phyloP scores from a whole-genome alignment of 176 grass and related monocot species.

The Elymus sibiricus region DNA sequence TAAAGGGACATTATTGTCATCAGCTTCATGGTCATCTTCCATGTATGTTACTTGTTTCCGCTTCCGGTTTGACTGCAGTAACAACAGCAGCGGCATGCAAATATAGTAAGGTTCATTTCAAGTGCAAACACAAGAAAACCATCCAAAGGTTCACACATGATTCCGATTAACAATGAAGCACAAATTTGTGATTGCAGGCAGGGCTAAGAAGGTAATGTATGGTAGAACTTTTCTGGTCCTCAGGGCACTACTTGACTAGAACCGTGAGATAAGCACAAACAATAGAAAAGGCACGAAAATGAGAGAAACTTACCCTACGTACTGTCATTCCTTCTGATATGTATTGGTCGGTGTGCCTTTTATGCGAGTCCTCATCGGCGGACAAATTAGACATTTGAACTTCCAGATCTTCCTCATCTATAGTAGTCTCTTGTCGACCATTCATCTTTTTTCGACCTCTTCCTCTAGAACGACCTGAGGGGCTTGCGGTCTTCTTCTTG shows the following conservation, averaged over 20 bases:
- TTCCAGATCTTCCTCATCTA: not conserved
- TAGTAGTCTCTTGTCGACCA: not conserved
- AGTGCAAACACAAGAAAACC: slow-evolving; percentile 20
- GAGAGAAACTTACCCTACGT: slow-evolving; percentile 53
- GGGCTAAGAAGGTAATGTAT: not conserved
- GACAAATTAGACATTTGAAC: slow-evolving; percentile 17
- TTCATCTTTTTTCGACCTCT: slow-evolving; percentile 13
- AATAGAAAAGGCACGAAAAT: not conserved
- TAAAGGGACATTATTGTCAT: slow-evolving; percentile 18
- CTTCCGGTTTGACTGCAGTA: slow-evolving; percentile 66
- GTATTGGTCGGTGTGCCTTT: slow-evolving; percentile 16
- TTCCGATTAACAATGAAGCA: not conserved
- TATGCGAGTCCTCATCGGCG: slow-evolving; percentile 31
- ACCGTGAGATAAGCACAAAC: slow-evolving; percentile 1
- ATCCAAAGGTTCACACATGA: slow-evolving; percentile 16
- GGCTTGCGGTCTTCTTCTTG: slow-evolving; percentile 22
- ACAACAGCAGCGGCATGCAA: slow-evolving; percentile 2
- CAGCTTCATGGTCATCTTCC: slow-evolving; percentile 59
- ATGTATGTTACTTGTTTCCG: slow-evolving; percentile 68
- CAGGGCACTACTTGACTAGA: not conserved
- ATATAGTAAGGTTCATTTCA: slow-evolving; percentile 2
- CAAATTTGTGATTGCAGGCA: not conserved
- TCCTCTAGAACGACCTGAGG: slow-evolving; percentile 27
- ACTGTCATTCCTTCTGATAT: slow-evolving; percentile 27
- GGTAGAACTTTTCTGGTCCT: not conserved